Base-by-base conservation (phyloP, 1,284 basidiomycete genomes). In the Athelia psychrophila region DNA sequence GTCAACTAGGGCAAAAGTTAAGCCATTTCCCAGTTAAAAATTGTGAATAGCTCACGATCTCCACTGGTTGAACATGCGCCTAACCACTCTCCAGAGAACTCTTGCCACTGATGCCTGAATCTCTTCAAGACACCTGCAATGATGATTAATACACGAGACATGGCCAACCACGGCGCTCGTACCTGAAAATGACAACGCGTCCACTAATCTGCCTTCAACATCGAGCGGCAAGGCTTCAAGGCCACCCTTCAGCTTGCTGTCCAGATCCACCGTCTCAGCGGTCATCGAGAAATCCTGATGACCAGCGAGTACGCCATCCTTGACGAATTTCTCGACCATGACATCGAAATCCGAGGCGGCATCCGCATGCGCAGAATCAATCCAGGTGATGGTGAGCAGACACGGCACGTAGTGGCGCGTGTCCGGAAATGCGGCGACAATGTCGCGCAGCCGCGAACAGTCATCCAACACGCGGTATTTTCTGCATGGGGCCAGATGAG, bases 401-500 rank as follows among this genome's bases (percentile, higher is more conserved):
- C 80, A 78, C 9, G 87, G 84, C 2, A 75, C 59, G 58, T 81
- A 89, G 66, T 79, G 76, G 19, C 80, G 79, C 42, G 73, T 70
- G 3, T 67, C 55, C 1, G 81, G 80, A 22, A 88, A 66, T 2
- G 68, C 64, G 38, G 78, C 70, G 24, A 88, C 61, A 18, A 88
- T 69, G 53, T 87, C 83, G 20, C 86, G 77, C 18, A 90, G 66
- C 18, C 88, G 79, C 20, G 81, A 66, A 58, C 84, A 88, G 60
- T 90, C 87, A 55, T 89, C 87, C 23, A 90, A 65, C 25, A 83
- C 68, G 13, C 81, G 81, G 58, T 84, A 88, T 72, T 88, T 88
- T 61, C 86, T 88, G 54, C 38, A 42, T 42, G 38, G 9, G n/a
- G n/a, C 38, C 4, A 25, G 20, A 57, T 33, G 56, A 52, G 49